Conservation (phyloP, 1,284 basidiomycete genomes). For the Puccinia hordei region DNA sequence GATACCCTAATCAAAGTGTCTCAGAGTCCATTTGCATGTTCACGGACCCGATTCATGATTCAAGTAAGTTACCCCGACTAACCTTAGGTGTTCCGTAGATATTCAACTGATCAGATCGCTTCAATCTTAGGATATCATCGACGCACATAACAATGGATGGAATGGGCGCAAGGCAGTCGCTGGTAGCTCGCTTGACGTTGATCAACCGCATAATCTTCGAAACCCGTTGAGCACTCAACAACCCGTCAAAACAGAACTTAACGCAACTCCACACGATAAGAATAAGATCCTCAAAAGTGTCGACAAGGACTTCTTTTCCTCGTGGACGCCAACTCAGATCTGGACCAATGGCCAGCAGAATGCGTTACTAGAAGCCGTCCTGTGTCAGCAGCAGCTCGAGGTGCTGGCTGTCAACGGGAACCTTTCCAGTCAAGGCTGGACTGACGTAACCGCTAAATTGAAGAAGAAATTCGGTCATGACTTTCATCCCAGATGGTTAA, state of each 20-base stretch:
- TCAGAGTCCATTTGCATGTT: conserved; percentile 73
- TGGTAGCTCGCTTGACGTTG: not conserved
- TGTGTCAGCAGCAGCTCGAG: not conserved
- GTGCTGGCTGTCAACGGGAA: not conserved
- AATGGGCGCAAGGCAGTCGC: not conserved
- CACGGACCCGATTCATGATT: conserved; percentile 93
- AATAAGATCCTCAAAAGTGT: not conserved
- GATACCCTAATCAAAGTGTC: conserved; percentile 89
- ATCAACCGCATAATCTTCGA: not conserved
- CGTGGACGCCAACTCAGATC: not conserved
- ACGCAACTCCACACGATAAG: not conserved
- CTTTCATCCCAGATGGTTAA: not conserved
- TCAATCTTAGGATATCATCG: not conserved
- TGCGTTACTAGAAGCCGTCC: not conserved
- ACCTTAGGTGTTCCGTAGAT: not conserved
- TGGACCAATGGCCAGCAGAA: not conserved
- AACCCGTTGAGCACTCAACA: not conserved
- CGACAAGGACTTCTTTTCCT: not conserved
- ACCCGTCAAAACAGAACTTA: not conserved
- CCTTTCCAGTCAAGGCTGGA: not conserved
- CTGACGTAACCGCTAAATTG: not conserved
- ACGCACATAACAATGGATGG: not conserved
- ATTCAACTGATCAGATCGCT: not conserved
- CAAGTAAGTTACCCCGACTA: conserved; percentile 60
- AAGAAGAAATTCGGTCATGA: not conserved